A percentile compares a stretch with the other conserved stretches of the same genome.
These are phyloP conservation scores for Marsdenia floribunda DNA, from an alignment of 257 asterid species.

Conservation along the genomic window DNA sequence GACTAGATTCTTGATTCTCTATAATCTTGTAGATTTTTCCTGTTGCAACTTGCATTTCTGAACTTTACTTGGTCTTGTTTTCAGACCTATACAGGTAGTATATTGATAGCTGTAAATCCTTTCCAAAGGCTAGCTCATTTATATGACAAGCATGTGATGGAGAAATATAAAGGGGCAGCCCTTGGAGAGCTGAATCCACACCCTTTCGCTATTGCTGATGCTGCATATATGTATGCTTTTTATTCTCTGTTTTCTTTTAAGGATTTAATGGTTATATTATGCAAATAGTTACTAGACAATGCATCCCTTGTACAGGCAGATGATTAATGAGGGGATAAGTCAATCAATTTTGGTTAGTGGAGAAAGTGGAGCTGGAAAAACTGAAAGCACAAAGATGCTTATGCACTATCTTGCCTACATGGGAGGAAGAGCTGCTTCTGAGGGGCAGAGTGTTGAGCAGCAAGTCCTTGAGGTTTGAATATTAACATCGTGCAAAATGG, in stretches of 20 bases:
- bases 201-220: slow-evolving; percentile 88
- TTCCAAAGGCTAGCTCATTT: slow-evolving; percentile 72
- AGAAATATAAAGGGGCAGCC: slow-evolving; percentile 61
- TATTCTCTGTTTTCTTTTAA: slow-evolving; percentile 5
- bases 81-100: slow-evolving; percentile 90
- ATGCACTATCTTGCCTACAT: slow-evolving; percentile 87
- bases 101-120: slow-evolving; percentile 90
- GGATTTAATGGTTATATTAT: slow-evolving; percentile 11
- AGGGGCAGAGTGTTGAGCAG: slow-evolving; percentile 74
- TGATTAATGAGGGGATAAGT: slow-evolving; percentile 69
- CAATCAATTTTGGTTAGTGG: slow-evolving; percentile 93
- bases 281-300: slow-evolving; percentile 14
- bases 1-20: not conserved
- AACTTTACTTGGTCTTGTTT: slow-evolving; percentile 12
- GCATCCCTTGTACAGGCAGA: slow-evolving; percentile 47
- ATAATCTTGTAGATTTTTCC: not conserved
- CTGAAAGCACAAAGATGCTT: slow-evolving; percentile 84
- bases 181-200: slow-evolving; percentile 84
- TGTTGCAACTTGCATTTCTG: not conserved
- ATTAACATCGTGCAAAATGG: not conserved
- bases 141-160: slow-evolving; percentile 60
- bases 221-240: slow-evolving; percentile 66
- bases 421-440: slow-evolving; percentile 67
- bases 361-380: slow-evolving; percentile 97
- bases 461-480: slow-evolving; percentile 83